These are phyloP conservation scores for Acmispon strigosus DNA, from an alignment of 306 rosid species.

Conservation along the genomic window DNA sequence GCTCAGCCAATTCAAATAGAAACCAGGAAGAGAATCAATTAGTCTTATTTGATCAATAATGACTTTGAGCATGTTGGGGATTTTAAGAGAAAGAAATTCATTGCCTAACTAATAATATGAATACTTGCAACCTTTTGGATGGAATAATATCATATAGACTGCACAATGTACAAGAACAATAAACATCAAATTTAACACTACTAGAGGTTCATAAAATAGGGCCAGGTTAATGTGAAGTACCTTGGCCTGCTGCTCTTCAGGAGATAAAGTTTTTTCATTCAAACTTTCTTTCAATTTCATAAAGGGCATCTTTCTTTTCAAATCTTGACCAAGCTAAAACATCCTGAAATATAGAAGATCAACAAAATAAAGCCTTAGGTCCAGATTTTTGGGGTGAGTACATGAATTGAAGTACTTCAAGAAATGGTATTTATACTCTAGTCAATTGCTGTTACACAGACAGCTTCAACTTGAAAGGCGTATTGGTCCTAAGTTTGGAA, in stretches of 20 bases:
- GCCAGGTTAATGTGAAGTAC: constrained; percentile 25
- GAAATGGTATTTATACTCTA: not conserved
- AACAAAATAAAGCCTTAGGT: not conserved
- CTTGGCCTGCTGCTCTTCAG: constrained; percentile 53
- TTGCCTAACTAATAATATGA: not conserved
- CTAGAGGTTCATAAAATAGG: not conserved
- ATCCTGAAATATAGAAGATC: constrained; percentile 27
- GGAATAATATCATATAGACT: not conserved
- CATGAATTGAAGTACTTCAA: not conserved
- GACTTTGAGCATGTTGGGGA: not conserved
- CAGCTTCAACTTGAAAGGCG: not conserved
- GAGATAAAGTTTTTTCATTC: constrained; percentile 37
- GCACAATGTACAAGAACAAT: not conserved
- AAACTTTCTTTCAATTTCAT: constrained; percentile 28
- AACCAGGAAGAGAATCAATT: not conserved
- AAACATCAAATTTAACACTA: not conserved
- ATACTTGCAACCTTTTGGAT: not conserved
- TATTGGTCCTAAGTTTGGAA: not conserved
- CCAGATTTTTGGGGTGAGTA: not conserved
- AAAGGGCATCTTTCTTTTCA: constrained; percentile 39
- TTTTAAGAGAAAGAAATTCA: not conserved
- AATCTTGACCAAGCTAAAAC: constrained; percentile 12
- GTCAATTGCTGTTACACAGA: not conserved
- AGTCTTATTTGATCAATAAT: not conserved
- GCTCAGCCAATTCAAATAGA: constrained; percentile 1